Evolutionary conservation across 2,329 filamentous ascomycete genomes (phyloP).

Genomic region (Colletotrichum coccodes): DNA sequence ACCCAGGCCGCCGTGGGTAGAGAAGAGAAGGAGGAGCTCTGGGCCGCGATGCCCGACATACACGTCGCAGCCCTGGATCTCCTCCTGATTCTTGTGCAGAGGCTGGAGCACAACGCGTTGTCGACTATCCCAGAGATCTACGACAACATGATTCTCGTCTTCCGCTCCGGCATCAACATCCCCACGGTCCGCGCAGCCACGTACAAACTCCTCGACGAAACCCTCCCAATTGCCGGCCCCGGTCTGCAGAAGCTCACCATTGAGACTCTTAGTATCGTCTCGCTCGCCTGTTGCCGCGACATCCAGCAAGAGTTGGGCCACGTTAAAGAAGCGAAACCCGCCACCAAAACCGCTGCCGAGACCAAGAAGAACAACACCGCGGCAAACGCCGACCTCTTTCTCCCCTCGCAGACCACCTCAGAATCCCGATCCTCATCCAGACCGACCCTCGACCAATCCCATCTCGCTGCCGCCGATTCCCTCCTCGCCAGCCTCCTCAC

Average conservation of each 20-base stretch:
- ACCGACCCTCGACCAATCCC: slow-evolving; percentile 51
- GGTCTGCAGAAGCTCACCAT: slow-evolving; percentile 74
- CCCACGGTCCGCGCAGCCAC: slow-evolving; percentile 66
- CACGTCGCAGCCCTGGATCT: slow-evolving; percentile 78
- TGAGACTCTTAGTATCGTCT: slow-evolving; percentile 68
- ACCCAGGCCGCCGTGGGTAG: slow-evolving; percentile 78
- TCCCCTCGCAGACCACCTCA: slow-evolving; percentile 55
- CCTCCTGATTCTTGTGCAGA: slow-evolving; percentile 63
- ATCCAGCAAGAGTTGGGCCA: slow-evolving; percentile 67
- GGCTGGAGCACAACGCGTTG: slow-evolving; percentile 67
- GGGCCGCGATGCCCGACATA: slow-evolving; percentile 77
- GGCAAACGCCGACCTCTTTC: slow-evolving; percentile 79
- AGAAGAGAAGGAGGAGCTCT: slow-evolving; percentile 85
- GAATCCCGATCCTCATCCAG: slow-evolving; percentile 47
- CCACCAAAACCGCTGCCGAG: slow-evolving; percentile 39
- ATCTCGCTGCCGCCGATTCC: slow-evolving; percentile 65
- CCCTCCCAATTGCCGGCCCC: slow-evolving; percentile 72
- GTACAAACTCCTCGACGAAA: slow-evolving; percentile 67
- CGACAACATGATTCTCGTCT: slow-evolving; percentile 78
- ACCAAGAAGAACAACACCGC: slow-evolving; percentile 52
- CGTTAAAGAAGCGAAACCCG: slow-evolving; percentile 52
- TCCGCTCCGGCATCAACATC: slow-evolving; percentile 65
- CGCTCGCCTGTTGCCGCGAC: slow-evolving; percentile 80
- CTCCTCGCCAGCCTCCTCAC: slow-evolving; percentile 73
- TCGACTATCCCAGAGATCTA: slow-evolving; percentile 72